phyloP scores from a whole-genome alignment of 2,329 filamentous ascomycete species.

The Trichoderma brevicompactum region DNA sequence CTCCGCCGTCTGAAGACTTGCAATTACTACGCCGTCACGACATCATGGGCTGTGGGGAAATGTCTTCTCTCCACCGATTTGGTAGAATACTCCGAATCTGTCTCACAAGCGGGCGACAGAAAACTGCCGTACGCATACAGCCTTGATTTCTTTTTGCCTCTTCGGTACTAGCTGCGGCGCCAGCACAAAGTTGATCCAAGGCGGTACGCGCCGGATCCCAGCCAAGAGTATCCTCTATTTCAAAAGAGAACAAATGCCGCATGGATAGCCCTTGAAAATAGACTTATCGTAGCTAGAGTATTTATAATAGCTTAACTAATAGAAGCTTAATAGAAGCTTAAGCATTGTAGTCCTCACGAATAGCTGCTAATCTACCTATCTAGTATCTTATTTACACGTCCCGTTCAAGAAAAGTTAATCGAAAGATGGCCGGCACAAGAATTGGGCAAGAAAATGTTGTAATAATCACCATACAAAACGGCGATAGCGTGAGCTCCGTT shows the following conservation, averaged over 20 bases:
- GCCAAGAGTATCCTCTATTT: background rate
- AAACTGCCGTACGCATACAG: background rate
- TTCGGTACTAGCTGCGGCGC: background rate
- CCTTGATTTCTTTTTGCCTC: slow-evolving; percentile 7
- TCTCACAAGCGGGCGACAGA: no score
- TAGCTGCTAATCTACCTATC: no score
- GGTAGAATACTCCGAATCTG: background rate
- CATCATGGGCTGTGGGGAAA: background rate
- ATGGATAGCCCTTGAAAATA: background rate
- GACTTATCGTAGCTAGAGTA: background rate
- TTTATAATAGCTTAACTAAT: background rate
- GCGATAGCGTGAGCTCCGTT: no score
- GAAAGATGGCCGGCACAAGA: no score
- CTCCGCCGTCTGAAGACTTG: background rate
- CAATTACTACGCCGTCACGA: background rate
- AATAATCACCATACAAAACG: no score
- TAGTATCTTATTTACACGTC: no score
- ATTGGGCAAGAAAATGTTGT: no score
- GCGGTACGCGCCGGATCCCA: no score
- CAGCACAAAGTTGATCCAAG: background rate
- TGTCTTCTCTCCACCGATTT: background rate
- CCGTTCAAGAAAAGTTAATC: no score
- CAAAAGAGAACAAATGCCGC: background rate
- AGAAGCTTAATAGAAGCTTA: background rate
- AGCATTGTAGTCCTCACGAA: no score